Percentiles rank a stretch among this genome's conserved stretches.
Evolutionary conservation across 2,329 filamentous ascomycete species (phyloP).

Genomic region (Cyclaneusma minus): DNA sequence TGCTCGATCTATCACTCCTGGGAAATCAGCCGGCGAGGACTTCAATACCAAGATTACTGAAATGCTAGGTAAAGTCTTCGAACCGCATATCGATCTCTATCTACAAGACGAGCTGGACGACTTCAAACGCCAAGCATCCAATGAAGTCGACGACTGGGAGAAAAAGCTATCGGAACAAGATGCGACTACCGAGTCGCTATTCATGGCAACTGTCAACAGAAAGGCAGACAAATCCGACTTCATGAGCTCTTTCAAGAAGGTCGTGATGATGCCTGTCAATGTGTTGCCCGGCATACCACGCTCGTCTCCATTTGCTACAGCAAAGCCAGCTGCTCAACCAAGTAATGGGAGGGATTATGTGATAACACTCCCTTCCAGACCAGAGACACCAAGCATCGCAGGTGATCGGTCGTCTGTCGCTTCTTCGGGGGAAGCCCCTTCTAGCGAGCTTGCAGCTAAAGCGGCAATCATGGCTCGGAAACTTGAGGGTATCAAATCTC

Average conservation of each 20-base stretch:
- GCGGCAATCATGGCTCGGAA: slow-evolving; percentile 94
- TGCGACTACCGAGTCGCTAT: slow-evolving; percentile 78
- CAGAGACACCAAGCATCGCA: slow-evolving; percentile 31
- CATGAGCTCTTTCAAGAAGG: slow-evolving; percentile 89
- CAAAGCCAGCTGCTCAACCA: slow-evolving; percentile 17
- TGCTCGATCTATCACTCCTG: slow-evolving; percentile 51
- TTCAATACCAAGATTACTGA: slow-evolving; percentile 50
- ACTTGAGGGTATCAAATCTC: slow-evolving; percentile 81
- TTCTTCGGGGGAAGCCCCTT: slow-evolving; percentile 49
- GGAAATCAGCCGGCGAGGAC: slow-evolving; percentile 39
- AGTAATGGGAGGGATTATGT: slow-evolving; percentile 4
- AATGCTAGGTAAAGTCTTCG: slow-evolving; percentile 61
- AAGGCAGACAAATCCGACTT: slow-evolving; percentile 96
- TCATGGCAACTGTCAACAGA: slow-evolving; percentile 88
- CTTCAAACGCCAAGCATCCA: slow-evolving; percentile 63
- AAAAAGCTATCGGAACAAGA: slow-evolving; percentile 84
- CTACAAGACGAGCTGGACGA: slow-evolving; percentile 79
- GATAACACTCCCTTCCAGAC: slow-evolving; percentile 24
- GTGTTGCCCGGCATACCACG: slow-evolving; percentile 59
- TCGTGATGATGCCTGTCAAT: slow-evolving; percentile 97
- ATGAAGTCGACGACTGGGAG: slow-evolving; percentile 74
- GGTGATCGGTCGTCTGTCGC: slow-evolving; percentile 10
- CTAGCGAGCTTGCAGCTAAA: slow-evolving; percentile 85
- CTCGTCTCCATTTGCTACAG: slow-evolving; percentile 38
- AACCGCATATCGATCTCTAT: slow-evolving; percentile 87